Evolutionary conservation across 768 basidiomycete genomes (phyloP), one percentile per base, ranked within the genome.

Genomic region (Leccinum uliginosum): DNA sequence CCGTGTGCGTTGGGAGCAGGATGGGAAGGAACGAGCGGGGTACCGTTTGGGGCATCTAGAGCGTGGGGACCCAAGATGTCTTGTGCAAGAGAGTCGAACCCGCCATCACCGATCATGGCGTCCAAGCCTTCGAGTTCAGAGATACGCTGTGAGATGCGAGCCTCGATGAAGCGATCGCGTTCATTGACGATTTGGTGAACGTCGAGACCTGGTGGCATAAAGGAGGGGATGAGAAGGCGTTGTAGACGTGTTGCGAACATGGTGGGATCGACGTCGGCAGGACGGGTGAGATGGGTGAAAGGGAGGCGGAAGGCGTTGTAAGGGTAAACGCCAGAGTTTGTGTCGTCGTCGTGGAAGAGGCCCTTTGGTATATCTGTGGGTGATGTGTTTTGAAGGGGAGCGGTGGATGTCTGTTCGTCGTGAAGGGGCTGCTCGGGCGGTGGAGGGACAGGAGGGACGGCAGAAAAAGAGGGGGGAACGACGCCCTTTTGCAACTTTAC

Each of bases 201-300:
- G 70, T 99, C 97, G 29, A 99, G 83, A 15, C 96, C 96, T 10
- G 80, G 75, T 0, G 97, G 96, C 84, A 92, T 91, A 59, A 98
- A 75, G 7, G 89, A 89, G 0, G 97, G 97, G 19, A 98, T 80
- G 44, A 98, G 75, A 23, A 93, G 80, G 3, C 89, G 81, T 66
- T 92, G 90, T 27, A 91, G 77, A 32, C 87, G 85, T 27, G 87
- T 87, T 1, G 85, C 83, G 62, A 83, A 86, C 55, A 84, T 73
- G 44, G 78, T 72, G 14, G 85, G 84, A 66, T 84, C 84, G 50
- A 75, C 78, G 51, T 84, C 83, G 29, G 81, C 61, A 24, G 80
- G 76, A 38, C 89, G 85, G 58, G 87, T 85, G 61, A 91, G 83
- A 60, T 91, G 87, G 3, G 85, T 78, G 69, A 95, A 88, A 12